Conservation (phyloP, 305 asterid species). For the Rubia tinctorum region DNA sequence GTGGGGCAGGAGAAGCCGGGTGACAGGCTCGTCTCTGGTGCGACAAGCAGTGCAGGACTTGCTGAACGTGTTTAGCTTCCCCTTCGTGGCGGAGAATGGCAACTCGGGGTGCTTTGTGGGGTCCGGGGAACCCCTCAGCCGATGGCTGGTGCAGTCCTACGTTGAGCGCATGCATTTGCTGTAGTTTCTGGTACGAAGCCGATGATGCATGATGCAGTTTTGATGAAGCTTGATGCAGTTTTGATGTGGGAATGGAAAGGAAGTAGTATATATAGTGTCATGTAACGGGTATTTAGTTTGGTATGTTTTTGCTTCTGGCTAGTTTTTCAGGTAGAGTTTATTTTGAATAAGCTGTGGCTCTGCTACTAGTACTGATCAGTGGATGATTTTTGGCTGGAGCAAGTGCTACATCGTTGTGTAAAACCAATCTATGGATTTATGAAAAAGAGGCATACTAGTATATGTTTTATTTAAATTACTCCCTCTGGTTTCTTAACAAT, state of each 20-base stretch:
- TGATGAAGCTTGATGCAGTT: constrained; percentile 17
- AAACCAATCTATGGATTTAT: not conserved
- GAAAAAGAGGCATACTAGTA: no score
- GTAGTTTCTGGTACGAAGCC: constrained; percentile 29
- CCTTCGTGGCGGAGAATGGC: constrained; percentile 67
- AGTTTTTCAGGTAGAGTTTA: not conserved
- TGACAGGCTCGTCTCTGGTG: constrained; percentile 82
- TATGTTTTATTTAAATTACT: not conserved
- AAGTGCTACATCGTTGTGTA: not conserved
- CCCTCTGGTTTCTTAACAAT: no score
- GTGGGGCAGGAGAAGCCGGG: constrained; percentile 94
- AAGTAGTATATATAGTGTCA: not conserved
- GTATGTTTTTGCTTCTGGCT: not conserved
- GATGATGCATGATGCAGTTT: no score
- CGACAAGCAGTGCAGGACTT: constrained; percentile 72
- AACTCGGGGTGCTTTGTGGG: constrained; percentile 93
- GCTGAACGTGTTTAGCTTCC: constrained; percentile 66
- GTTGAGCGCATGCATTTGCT: constrained; percentile 96
- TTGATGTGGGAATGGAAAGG: constrained; percentile 17
- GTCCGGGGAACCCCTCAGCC: constrained; percentile 76
- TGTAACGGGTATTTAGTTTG: constrained; percentile 10
- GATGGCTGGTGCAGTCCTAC: constrained; percentile 78
- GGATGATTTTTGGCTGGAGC: not conserved
- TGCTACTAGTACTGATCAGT: no score
- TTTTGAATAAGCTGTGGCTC: no score